A percentile compares a stretch with the other conserved stretches of the same genome.
These are phyloP conservation scores for Xylaria sp. DNA, from an alignment of 2,329 filamentous ascomycete species.

Conservation along the genomic window DNA sequence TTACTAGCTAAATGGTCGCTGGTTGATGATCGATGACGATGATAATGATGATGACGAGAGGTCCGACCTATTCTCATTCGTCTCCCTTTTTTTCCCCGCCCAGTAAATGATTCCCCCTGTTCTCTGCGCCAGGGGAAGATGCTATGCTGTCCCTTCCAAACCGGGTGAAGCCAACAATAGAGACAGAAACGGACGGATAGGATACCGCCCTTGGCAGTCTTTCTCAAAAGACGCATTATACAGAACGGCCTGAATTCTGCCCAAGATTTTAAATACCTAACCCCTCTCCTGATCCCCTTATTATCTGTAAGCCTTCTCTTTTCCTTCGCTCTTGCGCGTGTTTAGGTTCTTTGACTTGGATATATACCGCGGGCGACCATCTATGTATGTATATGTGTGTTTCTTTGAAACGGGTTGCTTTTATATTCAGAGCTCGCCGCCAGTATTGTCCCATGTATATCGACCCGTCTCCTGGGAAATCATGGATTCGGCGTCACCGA, in stretches of 20 bases:
- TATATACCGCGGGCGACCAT: background rate
- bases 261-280: conserved; percentile 3
- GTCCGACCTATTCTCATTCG: conserved; percentile 5
- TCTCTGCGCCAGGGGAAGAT: conserved; percentile 14
- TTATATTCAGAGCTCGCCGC: conserved; percentile 37
- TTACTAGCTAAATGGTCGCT: conserved; percentile 5
- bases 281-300: background rate
- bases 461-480: conserved; percentile 43
- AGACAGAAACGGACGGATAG: background rate
- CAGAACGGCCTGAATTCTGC: background rate
- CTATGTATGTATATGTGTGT: background rate
- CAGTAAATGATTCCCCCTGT: background rate
- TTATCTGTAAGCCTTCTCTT: background rate
- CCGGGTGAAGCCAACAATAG: background rate
- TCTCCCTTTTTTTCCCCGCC: background rate
- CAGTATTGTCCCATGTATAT: conserved; percentile 35
- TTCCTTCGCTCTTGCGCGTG: background rate
- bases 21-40: conserved; percentile 15
- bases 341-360: background rate
- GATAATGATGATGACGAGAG: conserved; percentile 4
- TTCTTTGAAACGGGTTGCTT: background rate
- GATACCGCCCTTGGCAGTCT: conserved; percentile 3
- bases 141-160: background rate
- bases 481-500: conserved; percentile 76
- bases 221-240: conserved; percentile 8